Evolutionary conservation across 768 basidiomycete species (phyloP).

Genomic region (Boletus patriciae): DNA sequence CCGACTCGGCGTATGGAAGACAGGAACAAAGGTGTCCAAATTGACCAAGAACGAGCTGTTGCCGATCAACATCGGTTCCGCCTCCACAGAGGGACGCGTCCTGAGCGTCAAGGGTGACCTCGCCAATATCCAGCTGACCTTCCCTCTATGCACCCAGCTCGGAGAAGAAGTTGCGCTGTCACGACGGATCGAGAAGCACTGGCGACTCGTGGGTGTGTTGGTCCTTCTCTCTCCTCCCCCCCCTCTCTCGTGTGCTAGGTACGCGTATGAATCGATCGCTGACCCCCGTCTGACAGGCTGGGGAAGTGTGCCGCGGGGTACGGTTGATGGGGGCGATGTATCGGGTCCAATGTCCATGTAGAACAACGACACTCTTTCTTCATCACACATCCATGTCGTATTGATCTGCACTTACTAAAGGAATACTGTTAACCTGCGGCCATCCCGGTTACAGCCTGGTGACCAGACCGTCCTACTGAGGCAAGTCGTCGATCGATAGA

Average conservation of each 20-base stretch:
- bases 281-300: constrained; percentile 40
- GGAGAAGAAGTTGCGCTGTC: constrained; percentile 97
- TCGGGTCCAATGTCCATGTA: background rate
- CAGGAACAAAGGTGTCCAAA: constrained; percentile 97
- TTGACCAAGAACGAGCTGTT: constrained; percentile 88
- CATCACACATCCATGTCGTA: background rate
- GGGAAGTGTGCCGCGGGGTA: constrained; percentile 86
- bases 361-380: background rate
- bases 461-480: too few species aligned
- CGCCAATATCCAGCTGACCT: constrained; percentile 90
- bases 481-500: too few species aligned
- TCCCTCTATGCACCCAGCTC: constrained; percentile 93
- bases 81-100: constrained; percentile 94
- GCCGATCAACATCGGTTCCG: constrained; percentile 97
- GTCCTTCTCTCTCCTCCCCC: background rate
- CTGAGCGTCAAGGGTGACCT: constrained; percentile 92
- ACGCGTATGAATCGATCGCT: background rate
- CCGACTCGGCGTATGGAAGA: constrained; percentile 97
- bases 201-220: constrained; percentile 88
- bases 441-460: background rate
- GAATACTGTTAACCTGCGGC: too few species aligned
- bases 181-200: constrained; percentile 97
- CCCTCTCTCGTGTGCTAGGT: background rate
- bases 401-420: background rate
- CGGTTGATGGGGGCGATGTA: constrained; percentile 40